These are phyloP conservation scores for Hyaloscypha finlandica DNA, from an alignment of 495 filamentous ascomycete genomes.

Conservation along the genomic window DNA sequence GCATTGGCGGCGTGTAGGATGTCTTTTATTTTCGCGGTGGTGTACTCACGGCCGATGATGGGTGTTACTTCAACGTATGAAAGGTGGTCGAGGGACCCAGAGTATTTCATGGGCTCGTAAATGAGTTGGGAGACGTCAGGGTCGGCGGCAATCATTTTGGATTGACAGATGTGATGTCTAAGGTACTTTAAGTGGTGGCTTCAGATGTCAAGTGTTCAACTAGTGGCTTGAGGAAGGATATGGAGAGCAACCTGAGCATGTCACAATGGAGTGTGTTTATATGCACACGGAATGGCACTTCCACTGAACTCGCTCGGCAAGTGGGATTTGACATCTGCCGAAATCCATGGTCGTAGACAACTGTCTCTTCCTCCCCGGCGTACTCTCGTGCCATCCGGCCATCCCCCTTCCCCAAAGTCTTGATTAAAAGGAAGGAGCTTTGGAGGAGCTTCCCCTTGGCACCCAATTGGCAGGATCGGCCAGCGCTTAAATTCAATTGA, in stretches of 20 bases:
- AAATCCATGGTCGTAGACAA: neutral
- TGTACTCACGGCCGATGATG: conserved; percentile 68
- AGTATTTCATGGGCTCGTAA: conserved; percentile 33
- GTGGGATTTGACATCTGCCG: neutral
- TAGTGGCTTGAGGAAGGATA: neutral
- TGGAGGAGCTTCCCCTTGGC: neutral
- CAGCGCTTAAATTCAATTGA: neutral
- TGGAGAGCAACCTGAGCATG: neutral
- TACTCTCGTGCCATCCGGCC: neutral
- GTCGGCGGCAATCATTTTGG: conserved; percentile 25
- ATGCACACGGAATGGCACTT: neutral
- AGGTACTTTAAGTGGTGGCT: neutral
- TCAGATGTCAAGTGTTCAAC: neutral
- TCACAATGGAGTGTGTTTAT: neutral
- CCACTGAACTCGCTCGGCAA: neutral
- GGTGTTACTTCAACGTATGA: conserved; percentile 68
- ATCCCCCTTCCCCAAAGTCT: no score
- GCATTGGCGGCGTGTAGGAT: conserved; percentile 64
- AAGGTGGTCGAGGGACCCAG: conserved; percentile 36
- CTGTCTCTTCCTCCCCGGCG: neutral
- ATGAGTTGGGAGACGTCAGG: conserved; percentile 24
- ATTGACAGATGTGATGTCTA: neutral
- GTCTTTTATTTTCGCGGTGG: conserved; percentile 60
- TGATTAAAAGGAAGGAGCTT: no score
- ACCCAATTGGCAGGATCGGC: neutral